phyloP scores from a whole-genome alignment of 768 basidiomycete genomes.

The Termitomyces sp. region DNA sequence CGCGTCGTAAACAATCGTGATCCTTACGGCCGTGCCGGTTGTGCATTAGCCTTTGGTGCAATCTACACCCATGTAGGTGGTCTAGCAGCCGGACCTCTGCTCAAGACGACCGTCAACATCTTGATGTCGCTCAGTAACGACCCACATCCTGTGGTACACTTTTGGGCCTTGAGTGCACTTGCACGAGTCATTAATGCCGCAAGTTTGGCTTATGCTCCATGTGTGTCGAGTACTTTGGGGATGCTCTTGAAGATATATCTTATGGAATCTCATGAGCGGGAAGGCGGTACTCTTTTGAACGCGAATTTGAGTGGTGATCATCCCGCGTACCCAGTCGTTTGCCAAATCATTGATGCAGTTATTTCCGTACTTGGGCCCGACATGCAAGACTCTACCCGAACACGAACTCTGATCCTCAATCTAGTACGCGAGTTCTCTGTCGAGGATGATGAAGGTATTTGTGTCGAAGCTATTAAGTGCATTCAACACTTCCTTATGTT shows the following conservation, averaged over 20 bases:
- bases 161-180: constrained; percentile 84
- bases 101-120: constrained; percentile 94
- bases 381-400: constrained; percentile 79
- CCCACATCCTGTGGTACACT: constrained; percentile 95
- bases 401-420: constrained; percentile 76
- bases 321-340: constrained; percentile 87
- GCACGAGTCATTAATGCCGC: constrained; percentile 87
- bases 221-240: constrained; percentile 81
- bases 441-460: constrained; percentile 83
- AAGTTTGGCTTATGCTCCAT: constrained; percentile 86
- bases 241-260: constrained; percentile 89
- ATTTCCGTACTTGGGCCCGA: constrained; percentile 95
- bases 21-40: constrained; percentile 88
- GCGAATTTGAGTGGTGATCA: constrained; percentile 87
- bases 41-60: constrained; percentile 86
- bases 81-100: constrained; percentile 87
- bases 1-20: constrained; percentile 93
- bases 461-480: constrained; percentile 93
- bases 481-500: constrained; percentile 98
- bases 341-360: constrained; percentile 88
- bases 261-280: constrained; percentile 86
- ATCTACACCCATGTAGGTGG: constrained; percentile 92
- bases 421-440: constrained; percentile 80
- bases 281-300: constrained; percentile 79
- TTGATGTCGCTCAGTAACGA: constrained; percentile 93